Evolutionary conservation across 1,284 basidiomycete genomes (phyloP), one percentile per base, ranked within the genome.

Genomic region (Ceratorhiza oryzae-sativae): DNA sequence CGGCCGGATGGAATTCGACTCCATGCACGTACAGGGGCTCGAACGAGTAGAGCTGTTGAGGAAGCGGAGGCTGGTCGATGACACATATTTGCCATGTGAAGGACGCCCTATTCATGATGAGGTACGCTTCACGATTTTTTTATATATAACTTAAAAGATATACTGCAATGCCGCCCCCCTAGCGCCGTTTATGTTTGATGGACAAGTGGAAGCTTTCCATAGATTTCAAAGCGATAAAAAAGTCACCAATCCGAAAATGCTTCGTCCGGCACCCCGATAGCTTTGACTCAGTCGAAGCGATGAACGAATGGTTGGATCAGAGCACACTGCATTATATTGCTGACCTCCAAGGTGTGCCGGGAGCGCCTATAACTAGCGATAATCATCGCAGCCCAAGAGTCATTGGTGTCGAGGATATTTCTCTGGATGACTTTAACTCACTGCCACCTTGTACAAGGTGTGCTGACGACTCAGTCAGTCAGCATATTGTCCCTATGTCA

Each of bases 161-260:
- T 42, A 1, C 2, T 1, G 25, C 39, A 2, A 10, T 4, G 15
- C 6, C 2, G 53, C 27, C 30, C 13, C 55, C 15, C 18, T 13
- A 32, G 65, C 20, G 65, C 6, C 65, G 65, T n/a, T 23, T 70
- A 18, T 70, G 65, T 32, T 41, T 36, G 18, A 70, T 70, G 65
- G 18, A 70, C 20, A 25, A 30, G 12, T 70, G 65, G 65, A 48
- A 34, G 6, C 27, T 53, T 9, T 18, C n/a, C 3, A 8, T 70
- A 10, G 65, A 70, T 15, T n/a, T 45, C 10, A 41, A 27, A 18
- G 41, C 15, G 8, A 25, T 41, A 6, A 58, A 58, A 45, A 46
- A 42, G 13, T 42, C 41, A 1, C 65, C 65, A 6, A 23, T 70
- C 15, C 51, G 65, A 12, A 70, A 70, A 20, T 70, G 65, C n/a